Conservation (phyloP, 164 flowering plant species). For the grape (Vitis vinifera) region ASM3070453v1 NC_081808.1:18926001-18926500, state of each 20-base stretch:
- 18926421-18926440: neutral
- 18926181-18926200: neutral
- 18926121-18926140: constrained; percentile 64
- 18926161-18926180: neutral
- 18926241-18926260: too few relatives aligned
- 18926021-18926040: constrained; percentile 1
- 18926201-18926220: neutral
- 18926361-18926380: neutral
- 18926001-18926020: neutral
- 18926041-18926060: constrained; percentile 83
- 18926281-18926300: neutral
- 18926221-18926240: neutral
- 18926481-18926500: too few relatives aligned
- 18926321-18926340: neutral
- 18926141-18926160: neutral
- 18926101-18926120: constrained; percentile 99
- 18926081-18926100: constrained; percentile 83
- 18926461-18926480: too few relatives aligned
- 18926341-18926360: neutral
- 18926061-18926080: constrained; percentile 78
- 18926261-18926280: too few relatives aligned
- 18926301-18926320: neutral
- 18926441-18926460: neutral
- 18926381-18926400: neutral
- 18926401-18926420: neutral